These are phyloP conservation scores for Claviceps spartinae DNA, from an alignment of 2,329 filamentous ascomycete species.

Conservation along the genomic window DNA sequence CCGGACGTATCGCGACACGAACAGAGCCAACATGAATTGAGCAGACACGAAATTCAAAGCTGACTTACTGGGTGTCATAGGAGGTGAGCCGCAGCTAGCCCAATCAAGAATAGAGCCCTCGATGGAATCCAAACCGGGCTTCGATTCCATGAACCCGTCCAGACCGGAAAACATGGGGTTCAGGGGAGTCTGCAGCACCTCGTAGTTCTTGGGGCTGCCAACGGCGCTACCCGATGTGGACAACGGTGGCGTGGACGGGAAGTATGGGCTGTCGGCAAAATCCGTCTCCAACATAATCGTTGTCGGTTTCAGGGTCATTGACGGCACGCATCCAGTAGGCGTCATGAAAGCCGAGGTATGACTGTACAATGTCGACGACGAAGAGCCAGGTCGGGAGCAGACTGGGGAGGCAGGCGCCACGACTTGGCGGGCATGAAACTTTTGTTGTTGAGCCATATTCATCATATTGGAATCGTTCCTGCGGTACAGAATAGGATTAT, in stretches of 20 bases:
- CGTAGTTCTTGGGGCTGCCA: constrained; percentile 70
- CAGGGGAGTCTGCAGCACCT: constrained; percentile 69
- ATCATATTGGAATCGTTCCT: constrained; percentile 58
- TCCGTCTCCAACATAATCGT: constrained; percentile 70
- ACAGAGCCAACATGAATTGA: neutral
- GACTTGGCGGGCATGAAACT: constrained; percentile 33
- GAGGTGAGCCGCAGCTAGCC: constrained; percentile 65
- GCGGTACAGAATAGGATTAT: constrained; percentile 79
- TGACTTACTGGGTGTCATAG: constrained; percentile 78
- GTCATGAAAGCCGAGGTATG: constrained; percentile 53
- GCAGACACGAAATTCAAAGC: neutral
- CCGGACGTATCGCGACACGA: neutral
- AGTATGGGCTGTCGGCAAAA: constrained; percentile 54
- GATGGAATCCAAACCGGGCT: constrained; percentile 57
- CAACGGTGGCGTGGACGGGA: constrained; percentile 75
- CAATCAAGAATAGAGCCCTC: constrained; percentile 69
- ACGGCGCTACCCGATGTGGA: constrained; percentile 74
- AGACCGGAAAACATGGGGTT: constrained; percentile 65
- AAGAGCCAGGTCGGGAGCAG: constrained; percentile 52
- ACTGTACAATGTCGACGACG: constrained; percentile 41
- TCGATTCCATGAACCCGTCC: constrained; percentile 49
- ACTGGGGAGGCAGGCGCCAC: constrained; percentile 45
- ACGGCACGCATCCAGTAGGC: constrained; percentile 61
- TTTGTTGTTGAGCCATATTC: constrained; percentile 6
- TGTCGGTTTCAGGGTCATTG: constrained; percentile 39